Base-by-base conservation (phyloP, 2,329 filamentous ascomycete species). In the Periglandula ipomoeae region DNA sequence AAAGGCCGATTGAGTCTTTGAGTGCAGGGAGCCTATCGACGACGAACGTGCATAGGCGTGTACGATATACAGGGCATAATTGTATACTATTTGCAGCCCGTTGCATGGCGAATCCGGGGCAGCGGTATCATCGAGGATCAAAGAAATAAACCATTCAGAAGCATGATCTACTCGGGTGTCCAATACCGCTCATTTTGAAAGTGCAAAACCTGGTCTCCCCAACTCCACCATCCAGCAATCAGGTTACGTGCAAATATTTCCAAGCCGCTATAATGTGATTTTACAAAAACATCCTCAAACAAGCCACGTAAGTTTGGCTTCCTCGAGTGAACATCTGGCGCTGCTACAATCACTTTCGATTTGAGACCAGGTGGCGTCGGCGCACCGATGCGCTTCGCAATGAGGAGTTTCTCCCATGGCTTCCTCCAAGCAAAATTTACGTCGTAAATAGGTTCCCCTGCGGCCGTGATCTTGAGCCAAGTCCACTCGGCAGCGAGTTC, bases 241-340 rank as follows among this genome's bases (percentile, higher is more conserved):
- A 89, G 66, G 60, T 85, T 81, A 49, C 87, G 74, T 1, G 86
- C 84, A 67, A 91, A 93, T 2, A 90, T 71, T 64, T 93, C 87
- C n/a, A 90, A 68, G 2, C 76, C 85, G 15, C 61, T 59, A 55
- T 80, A 83, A 2, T 69, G 63, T 3, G 58, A 53, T 3, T 59
- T 54, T 0, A 70, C 69, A 24, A 87, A 58, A n/a, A 81, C 57
- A 4, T 72, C 66, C 47, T 76, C 72, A 44, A 89, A 76, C 20
- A 87, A 55, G 2, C 64, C 58, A 51, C 82, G 80, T 48, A 91
- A 60, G 58, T 82, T 87, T 3, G 87, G 87, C 61, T 93, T 93
- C 43, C 87, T 71, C 0, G 87, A 90, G 64, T 93, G 87, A 4
- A 87, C 56, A 60, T 91, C 87, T 1, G 86, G 84, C 20, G 87